Evolutionary conservation across 2,329 filamentous ascomycete species (phyloP).

Genomic region (Ophiostoma tasmaniense): DNA sequence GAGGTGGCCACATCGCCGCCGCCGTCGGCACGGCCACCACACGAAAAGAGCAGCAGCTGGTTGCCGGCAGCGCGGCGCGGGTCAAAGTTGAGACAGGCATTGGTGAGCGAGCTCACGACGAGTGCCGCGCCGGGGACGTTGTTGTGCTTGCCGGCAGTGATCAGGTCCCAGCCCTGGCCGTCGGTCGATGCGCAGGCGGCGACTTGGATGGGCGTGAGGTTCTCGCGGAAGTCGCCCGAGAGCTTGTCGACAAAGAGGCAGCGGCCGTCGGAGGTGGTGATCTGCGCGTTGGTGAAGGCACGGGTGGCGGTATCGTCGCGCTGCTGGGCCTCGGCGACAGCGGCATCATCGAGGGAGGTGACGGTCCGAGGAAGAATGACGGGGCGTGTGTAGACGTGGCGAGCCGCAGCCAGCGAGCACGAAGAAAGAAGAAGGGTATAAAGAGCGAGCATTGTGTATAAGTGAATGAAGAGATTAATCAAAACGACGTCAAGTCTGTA

Average conservation of each 20-base stretch:
- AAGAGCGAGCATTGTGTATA: conserved; percentile 26
- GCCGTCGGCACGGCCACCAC: conserved; percentile 49
- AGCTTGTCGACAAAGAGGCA: conserved; percentile 40
- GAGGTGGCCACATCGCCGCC: conserved; percentile 40
- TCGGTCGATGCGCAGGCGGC: conserved; percentile 35
- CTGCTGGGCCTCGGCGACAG: conserved; percentile 38
- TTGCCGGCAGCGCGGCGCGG: conserved; percentile 41
- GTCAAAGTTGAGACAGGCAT: conserved; percentile 53
- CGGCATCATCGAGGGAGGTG: conserved; percentile 34
- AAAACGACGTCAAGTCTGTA: neutral
- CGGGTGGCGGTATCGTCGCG: conserved; percentile 37
- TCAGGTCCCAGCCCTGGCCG: conserved; percentile 40
- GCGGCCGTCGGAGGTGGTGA: conserved; percentile 36
- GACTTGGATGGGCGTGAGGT: conserved; percentile 39
- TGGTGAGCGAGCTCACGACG: conserved; percentile 48
- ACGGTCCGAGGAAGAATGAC: conserved; percentile 29
- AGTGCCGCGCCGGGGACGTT: conserved; percentile 38
- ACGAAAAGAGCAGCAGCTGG: conserved; percentile 49
- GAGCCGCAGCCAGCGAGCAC: neutral
- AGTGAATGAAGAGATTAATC: neutral
- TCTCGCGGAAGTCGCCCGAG: conserved; percentile 41
- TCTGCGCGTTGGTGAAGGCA: conserved; percentile 36
- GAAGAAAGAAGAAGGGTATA: conserved; percentile 3
- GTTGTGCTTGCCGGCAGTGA: conserved; percentile 44
- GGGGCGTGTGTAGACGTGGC: neutral